Conservation (phyloP, 371 early-diverging fungal genomes). For the Capniomyces stellatus region DNA sequence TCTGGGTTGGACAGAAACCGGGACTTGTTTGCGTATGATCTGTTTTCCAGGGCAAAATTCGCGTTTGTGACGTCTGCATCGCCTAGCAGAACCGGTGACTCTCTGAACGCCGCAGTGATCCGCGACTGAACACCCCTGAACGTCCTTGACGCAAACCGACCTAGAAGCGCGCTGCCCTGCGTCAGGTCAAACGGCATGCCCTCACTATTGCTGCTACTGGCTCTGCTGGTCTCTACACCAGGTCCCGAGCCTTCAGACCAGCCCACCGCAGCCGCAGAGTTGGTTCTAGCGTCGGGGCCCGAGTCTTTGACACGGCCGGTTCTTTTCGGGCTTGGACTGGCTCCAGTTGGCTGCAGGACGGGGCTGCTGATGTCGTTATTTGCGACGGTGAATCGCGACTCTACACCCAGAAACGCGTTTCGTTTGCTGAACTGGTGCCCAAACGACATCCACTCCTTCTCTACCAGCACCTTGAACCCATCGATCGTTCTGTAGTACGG, state of each 20-base stretch:
- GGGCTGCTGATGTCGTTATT: not conserved
- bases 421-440: constrained; percentile 89
- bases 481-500: constrained; percentile 83
- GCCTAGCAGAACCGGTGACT: not conserved
- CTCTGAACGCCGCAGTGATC: constrained; percentile 17
- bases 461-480: constrained; percentile 77
- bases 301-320: not conserved
- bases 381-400: not conserved
- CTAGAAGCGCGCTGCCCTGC: constrained; percentile 15
- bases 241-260: not conserved
- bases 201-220: not conserved
- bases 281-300: not conserved
- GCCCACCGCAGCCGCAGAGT: not conserved
- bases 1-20: constrained; percentile 14
- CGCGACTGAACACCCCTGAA: constrained; percentile 47
- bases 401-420: constrained; percentile 53
- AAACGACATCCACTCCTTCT: constrained; percentile 93
- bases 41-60: not conserved
- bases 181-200: constrained; percentile 8
- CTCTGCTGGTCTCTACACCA: not conserved
- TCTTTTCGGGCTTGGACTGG: not conserved
- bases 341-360: not conserved
- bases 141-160: constrained; percentile 31
- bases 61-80: not conserved
- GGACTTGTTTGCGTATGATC: not conserved